Conservation (phyloP, 768 basidiomycete species). For the Cystobasidium ongulense region DNA sequence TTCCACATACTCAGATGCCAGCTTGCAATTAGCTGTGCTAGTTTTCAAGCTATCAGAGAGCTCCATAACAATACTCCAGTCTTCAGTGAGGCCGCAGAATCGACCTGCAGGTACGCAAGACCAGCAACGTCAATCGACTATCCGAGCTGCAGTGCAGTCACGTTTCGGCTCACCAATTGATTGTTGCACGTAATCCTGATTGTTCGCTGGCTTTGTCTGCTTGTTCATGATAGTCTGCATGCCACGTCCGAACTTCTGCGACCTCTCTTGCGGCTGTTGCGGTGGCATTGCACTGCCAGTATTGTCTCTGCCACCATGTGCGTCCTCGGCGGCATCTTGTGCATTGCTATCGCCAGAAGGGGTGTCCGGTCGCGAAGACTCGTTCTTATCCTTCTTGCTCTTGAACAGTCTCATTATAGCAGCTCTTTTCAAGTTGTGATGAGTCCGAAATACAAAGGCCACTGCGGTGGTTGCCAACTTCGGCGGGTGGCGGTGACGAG, state of each 20-base stretch:
- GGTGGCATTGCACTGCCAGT: background rate
- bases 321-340: background rate
- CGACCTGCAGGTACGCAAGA: background rate
- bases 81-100: conserved; percentile 25
- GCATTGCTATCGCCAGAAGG: background rate
- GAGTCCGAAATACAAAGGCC: background rate
- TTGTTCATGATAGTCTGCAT: background rate
- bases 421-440: background rate
- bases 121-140: too few species aligned
- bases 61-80: conserved; percentile 14
- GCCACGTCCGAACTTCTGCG: background rate
- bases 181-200: background rate
- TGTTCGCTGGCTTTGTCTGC: background rate
- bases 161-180: conserved; percentile 9
- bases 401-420: background rate
- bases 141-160: too few species aligned
- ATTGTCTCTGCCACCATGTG: background rate
- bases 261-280: background rate
- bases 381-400: background rate
- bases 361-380: background rate
- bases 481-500: background rate
- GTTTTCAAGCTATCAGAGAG: conserved; percentile 16
- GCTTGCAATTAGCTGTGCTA: conserved; percentile 13
- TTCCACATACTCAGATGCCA: conserved; percentile 9
- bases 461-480: background rate